Evolutionary conservation across 2,329 filamentous ascomycete species (phyloP), one percentile per base, ranked within the genome.

Genomic region (Talaromyces piceae): DNA sequence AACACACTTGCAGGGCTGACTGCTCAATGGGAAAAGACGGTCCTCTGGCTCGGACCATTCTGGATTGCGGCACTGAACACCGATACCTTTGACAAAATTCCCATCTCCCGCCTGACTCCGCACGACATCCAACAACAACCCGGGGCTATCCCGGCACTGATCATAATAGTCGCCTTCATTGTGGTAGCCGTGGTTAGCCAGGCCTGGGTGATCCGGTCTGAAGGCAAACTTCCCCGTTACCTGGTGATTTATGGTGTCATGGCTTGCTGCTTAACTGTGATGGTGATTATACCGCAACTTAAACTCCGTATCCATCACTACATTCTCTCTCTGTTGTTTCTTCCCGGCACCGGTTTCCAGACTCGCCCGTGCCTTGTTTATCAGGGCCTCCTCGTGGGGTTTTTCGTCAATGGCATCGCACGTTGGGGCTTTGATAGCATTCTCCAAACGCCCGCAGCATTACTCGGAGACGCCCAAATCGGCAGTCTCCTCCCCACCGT

Each of bases 231-330:
- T 55, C 75, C 75, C 9, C 62, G 67, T 20, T 75, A 74, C 64
- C 63, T 82, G 45, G 63, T 61, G 25, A 62, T 79, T 43, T 79
- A 79, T 58, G 70, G 61, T 39, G 57, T 73, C 25, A 68, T 78
- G 52, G 49, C 44, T 45, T 78, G 79, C 58, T 73, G 64, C 20
- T 59, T 77, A 30, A 66, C 80, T 44, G 57, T 72, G 23, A 67
- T 82, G 25, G 64, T 82, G n/a, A 68, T 75, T 1, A 67, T 82
- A 2, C 80, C 80, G 0, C 67, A 74, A 33, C 76, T 82, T 67
- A 78, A 77, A 54, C 70, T 83, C 18, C 75, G 80, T n/a, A 81
- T 83, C 52, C 80, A 83, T 57, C 80, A 83, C 58, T 83, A 83
- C 59, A 81, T 83, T 58, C 72, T 83, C 3, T 77, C 75, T 1